Evolutionary conservation across 2,329 filamentous ascomycete species (phyloP).

Genomic region (Arthrobotrys megalospora): DNA sequence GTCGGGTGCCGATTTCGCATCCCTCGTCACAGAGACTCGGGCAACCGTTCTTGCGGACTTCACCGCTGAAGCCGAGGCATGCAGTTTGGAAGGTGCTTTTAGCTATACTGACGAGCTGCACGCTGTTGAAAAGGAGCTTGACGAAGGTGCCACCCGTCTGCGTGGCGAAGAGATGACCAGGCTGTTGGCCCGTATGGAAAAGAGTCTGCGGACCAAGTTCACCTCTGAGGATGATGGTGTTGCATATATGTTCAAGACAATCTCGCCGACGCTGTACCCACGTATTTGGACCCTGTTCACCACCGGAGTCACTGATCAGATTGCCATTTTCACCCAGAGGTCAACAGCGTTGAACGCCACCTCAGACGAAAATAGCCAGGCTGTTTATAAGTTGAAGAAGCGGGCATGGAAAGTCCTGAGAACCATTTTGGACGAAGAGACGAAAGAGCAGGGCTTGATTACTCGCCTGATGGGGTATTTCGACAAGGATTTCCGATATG

Average conservation of each 20-base stretch:
- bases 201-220: slow-evolving; percentile 91
- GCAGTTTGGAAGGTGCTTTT: slow-evolving; percentile 77
- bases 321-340: slow-evolving; percentile 39
- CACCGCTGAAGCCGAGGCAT: slow-evolving; percentile 79
- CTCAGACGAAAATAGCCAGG: slow-evolving; percentile 89
- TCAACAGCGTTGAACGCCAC: slow-evolving; percentile 83
- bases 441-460: slow-evolving; percentile 53
- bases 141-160: slow-evolving; percentile 86
- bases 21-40: slow-evolving; percentile 90
- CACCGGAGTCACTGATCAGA: slow-evolving; percentile 75
- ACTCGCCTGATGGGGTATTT: slow-evolving; percentile 71
- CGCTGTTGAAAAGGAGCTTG: slow-evolving; percentile 90
- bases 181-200: slow-evolving; percentile 88
- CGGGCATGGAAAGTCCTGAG: slow-evolving; percentile 95
- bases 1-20: slow-evolving; percentile 88
- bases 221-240: slow-evolving; percentile 69
- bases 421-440: slow-evolving; percentile 91
- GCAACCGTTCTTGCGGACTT: slow-evolving; percentile 81
- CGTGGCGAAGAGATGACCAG: slow-evolving; percentile 97
- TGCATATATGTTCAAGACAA: slow-evolving; percentile 55
- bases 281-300: slow-evolving; percentile 91
- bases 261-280: slow-evolving; percentile 79
- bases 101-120: slow-evolving; percentile 84
- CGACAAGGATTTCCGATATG: slow-evolving; percentile 98
- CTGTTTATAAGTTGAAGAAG: slow-evolving; percentile 89